A percentile compares a stretch with the other conserved stretches of the same genome.
These are phyloP conservation scores for Aspergillus luchuensis DNA, from an alignment of 2,329 filamentous ascomycete species.

Conservation along the genomic window DNA sequence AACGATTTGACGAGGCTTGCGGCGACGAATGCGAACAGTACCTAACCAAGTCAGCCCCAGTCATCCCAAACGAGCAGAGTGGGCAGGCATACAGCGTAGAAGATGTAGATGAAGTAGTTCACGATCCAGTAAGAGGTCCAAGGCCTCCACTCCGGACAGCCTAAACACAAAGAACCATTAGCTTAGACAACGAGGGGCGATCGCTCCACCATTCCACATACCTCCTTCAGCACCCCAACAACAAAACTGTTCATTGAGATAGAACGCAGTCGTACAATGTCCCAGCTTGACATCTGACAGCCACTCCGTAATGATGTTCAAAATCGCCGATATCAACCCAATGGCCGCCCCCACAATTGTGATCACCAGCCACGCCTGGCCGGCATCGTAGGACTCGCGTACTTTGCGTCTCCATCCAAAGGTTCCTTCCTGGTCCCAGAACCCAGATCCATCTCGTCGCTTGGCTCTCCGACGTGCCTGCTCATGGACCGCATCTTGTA, in stretches of 20 bases:
- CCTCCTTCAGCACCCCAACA: slow-evolving; percentile 94
- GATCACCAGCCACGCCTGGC: slow-evolving; percentile 96
- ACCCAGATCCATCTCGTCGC: slow-evolving; percentile 69
- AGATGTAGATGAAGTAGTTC: slow-evolving; percentile 86
- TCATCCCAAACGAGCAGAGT: neutral
- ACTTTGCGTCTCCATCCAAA: slow-evolving; percentile 79
- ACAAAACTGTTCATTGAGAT: slow-evolving; percentile 95
- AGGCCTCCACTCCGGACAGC: slow-evolving; percentile 82
- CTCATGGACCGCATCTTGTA: slow-evolving; percentile 92
- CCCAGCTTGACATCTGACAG: slow-evolving; percentile 92
- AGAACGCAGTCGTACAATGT: slow-evolving; percentile 94
- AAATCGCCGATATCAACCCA: slow-evolving; percentile 84
- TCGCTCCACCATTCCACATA: slow-evolving; percentile 36
- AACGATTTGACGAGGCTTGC: slow-evolving; percentile 86
- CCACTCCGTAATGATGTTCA: slow-evolving; percentile 98
- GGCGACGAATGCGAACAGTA: slow-evolving; percentile 77
- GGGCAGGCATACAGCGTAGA: slow-evolving; percentile 67
- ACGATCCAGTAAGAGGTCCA: slow-evolving; percentile 78
- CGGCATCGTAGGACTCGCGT: slow-evolving; percentile 88
- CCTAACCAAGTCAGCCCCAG: slow-evolving; percentile 46
- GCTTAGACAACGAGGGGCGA: neutral
- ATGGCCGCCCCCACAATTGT: slow-evolving; percentile 90
- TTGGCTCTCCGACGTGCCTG: slow-evolving; percentile 77
- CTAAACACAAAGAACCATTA: slow-evolving; percentile 41
- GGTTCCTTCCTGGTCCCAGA: slow-evolving; percentile 68